Evolutionary conservation across 2,329 filamentous ascomycete species (phyloP).

Genomic region (Aspergillus sp.): DNA sequence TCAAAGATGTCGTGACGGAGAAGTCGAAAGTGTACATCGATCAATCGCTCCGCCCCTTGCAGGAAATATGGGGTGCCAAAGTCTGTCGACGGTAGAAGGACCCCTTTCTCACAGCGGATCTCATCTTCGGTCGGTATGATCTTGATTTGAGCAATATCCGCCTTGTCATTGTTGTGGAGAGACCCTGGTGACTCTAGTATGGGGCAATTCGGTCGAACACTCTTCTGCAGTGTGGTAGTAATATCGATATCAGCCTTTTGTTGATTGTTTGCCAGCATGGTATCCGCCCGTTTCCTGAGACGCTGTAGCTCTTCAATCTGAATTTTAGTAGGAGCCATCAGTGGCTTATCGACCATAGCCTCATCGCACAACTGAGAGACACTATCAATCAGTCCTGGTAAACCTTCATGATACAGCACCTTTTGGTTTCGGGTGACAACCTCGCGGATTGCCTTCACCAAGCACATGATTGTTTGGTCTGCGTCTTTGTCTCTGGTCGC

Average conservation of each 20-base stretch:
- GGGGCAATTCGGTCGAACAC: background rate
- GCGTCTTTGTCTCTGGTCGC: background rate
- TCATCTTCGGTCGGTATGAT: slow-evolving; percentile 4
- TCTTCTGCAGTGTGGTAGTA: background rate
- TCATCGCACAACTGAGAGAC: background rate
- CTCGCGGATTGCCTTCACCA: background rate
- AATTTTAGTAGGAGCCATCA: background rate
- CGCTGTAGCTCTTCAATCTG: background rate
- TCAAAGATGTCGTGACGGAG: slow-evolving; percentile 6
- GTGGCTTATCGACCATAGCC: background rate
- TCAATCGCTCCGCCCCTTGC: background rate
- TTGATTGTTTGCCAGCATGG: background rate
- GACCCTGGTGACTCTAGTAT: background rate
- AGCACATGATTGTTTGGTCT: background rate
- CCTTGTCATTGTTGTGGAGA: slow-evolving; percentile 4
- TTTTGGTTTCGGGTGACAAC: background rate
- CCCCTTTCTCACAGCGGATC: slow-evolving; percentile 3
- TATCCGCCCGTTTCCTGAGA: background rate
- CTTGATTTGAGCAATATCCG: background rate
- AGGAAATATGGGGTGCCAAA: slow-evolving; percentile 1
- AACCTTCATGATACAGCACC: background rate
- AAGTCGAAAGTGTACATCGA: slow-evolving; percentile 6
- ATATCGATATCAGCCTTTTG: no score
- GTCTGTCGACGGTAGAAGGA: slow-evolving; percentile 1
- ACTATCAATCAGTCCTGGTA: background rate